Conservation (phyloP, 441 rosid species). For the Gossypium gossypioides region DNA sequence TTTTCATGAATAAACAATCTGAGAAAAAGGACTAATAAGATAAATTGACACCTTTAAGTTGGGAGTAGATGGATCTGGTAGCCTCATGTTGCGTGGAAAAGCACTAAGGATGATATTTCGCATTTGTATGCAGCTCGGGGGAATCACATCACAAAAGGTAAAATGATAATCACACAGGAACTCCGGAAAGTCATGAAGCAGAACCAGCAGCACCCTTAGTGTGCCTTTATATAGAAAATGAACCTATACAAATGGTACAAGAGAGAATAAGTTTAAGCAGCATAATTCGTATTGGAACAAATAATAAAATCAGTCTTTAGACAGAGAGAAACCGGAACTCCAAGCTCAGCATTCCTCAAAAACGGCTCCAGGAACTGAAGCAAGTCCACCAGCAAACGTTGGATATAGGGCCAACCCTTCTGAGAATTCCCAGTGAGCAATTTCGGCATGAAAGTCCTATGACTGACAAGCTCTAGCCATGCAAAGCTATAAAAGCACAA, state of each 20-base stretch:
- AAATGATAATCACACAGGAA: slow-evolving; percentile 97
- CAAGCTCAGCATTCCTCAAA: slow-evolving; percentile 92
- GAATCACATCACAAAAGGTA: slow-evolving; percentile 94
- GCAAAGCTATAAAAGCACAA: slow-evolving; percentile 61
- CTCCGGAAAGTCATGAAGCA: slow-evolving; percentile 97
- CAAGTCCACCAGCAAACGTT: slow-evolving; percentile 81
- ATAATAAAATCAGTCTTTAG: slow-evolving; percentile 9
- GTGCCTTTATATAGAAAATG: slow-evolving; percentile 86
- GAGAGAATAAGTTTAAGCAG: slow-evolving; percentile 11
- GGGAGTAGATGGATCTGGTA: slow-evolving; percentile 98
- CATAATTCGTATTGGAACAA: neutral
- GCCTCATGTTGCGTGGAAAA: slow-evolving; percentile 95
- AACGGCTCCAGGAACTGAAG: slow-evolving; percentile 94
- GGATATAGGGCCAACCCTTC: slow-evolving; percentile 94
- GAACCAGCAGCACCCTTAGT: slow-evolving; percentile 84
- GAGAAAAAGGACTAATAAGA: neutral
- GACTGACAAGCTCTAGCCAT: slow-evolving; percentile 94
- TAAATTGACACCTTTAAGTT: slow-evolving; percentile 61
- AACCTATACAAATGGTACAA: slow-evolving; percentile 41
- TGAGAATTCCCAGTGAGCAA: slow-evolving; percentile 75
- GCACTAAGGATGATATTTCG: slow-evolving; percentile 94
- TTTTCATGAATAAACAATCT: neutral
- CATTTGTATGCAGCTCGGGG: slow-evolving; percentile 99
- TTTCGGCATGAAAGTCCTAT: slow-evolving; percentile 97
- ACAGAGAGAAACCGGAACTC: slow-evolving; percentile 51